Conservation (phyloP, 148 eudicot genomes). For the Diospyros kaki region DNA sequence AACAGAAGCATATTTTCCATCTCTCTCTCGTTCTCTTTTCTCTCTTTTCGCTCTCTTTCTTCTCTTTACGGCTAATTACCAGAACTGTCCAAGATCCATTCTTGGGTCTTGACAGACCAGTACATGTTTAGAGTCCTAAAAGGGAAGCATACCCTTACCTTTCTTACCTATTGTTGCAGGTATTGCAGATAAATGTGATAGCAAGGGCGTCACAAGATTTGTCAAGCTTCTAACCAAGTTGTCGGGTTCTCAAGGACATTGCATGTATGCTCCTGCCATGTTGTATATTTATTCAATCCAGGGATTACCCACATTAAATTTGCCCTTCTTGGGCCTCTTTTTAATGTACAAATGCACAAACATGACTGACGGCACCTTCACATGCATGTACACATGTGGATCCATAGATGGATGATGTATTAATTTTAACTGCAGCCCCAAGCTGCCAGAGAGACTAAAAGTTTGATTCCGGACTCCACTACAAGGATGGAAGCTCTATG, state of each 20-base stretch:
- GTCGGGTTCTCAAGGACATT: conserved; percentile 51
- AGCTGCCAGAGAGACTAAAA: neutral
- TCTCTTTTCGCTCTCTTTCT: no score
- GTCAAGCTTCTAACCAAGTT: conserved; percentile 37
- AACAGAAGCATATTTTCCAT: no score
- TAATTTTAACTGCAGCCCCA: neutral
- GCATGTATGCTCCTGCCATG: conserved; percentile 39
- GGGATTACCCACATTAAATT: neutral
- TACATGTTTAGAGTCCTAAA: neutral
- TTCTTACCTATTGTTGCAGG: conserved; percentile 31
- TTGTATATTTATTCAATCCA: neutral
- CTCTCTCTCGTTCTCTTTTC: no score
- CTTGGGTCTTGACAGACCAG: no score
- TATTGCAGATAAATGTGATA: conserved; percentile 39
- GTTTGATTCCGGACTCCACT: no score
- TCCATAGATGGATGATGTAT: no score
- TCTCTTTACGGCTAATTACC: no score
- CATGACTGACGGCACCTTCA: neutral
- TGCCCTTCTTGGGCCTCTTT: neutral
- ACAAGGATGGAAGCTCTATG: no score
- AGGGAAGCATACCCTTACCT: neutral
- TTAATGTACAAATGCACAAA: neutral
- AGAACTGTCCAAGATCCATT: no score
- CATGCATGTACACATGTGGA: no score
- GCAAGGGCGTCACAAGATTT: conserved; percentile 28